Conservation (phyloP, 805 yeast genomes). For the Barnettozyma vustinii region DNA sequence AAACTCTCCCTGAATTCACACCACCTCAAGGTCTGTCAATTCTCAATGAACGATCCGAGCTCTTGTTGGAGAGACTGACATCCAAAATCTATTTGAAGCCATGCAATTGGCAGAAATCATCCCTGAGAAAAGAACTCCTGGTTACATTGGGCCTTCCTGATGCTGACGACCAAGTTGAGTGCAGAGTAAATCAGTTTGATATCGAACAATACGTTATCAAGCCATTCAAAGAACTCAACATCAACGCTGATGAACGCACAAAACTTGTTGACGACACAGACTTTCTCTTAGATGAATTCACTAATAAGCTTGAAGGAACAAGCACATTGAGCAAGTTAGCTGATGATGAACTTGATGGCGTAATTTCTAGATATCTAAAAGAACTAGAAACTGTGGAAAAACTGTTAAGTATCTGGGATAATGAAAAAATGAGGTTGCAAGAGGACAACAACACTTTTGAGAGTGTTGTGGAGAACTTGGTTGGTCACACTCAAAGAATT, state of each 20-base stretch:
- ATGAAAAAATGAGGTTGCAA: slow-evolving; percentile 41
- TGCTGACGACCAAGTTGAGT: slow-evolving; percentile 26
- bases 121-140: slow-evolving; percentile 57
- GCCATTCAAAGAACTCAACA: slow-evolving; percentile 27
- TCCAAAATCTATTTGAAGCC: slow-evolving; percentile 46
- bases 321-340: slow-evolving; percentile 24
- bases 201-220: slow-evolving; percentile 16
- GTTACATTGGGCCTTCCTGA: slow-evolving; percentile 69
- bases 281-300: slow-evolving; percentile 15
- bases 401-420: slow-evolving; percentile 45
- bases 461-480: slow-evolving; percentile 80
- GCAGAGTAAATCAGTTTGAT: slow-evolving; percentile 20
- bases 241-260: slow-evolving; percentile 29
- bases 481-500: slow-evolving; percentile 83
- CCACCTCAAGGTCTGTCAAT: slow-evolving; percentile 13
- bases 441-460: slow-evolving; percentile 76
- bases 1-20: slow-evolving; percentile 2
- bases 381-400: slow-evolving; percentile 35
- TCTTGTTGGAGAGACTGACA: slow-evolving; percentile 43
- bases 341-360: slow-evolving; percentile 32
- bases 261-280: slow-evolving; percentile 22
- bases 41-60: slow-evolving; percentile 31
- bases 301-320: slow-evolving; percentile 12
- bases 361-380: slow-evolving; percentile 28
- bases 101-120: slow-evolving; percentile 65